Evolutionary conservation across 2,329 filamentous ascomycete genomes (phyloP), one percentile per base, ranked within the genome.

Genomic region (Ceratocystis lukuohia): DNA sequence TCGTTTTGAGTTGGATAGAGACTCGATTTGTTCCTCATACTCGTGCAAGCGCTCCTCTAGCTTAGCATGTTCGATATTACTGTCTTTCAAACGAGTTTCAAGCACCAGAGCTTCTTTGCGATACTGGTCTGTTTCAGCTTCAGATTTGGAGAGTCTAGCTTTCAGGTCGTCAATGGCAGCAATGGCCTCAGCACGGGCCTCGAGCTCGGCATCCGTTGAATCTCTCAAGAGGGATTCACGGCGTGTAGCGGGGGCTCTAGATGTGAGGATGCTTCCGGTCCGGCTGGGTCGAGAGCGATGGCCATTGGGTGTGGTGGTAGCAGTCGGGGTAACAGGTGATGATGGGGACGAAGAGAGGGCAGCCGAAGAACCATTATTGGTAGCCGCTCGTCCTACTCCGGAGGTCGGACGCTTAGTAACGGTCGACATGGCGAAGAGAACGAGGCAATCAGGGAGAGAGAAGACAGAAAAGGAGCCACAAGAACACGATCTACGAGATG

Each of bases 21-120:
- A 79, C 75, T 96, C 91, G 67, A 93, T 83, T 72, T 87, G 86
- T 75, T 93, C 89, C 69, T 94, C 91, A 72, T 85, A 86, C 75
- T 96, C 92, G 74, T 96, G 92, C 59, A 88, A 81, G 69, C 85
- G 86, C 74, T 97, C 93, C 75, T 99, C 94, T 45, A 96, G 78
- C 76, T 88, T 90, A 65, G 84, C 84, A 72, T 96, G 92, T 74
- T 96, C 91, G 70, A 84, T 84, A 67, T 88, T 77, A 59, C 91
- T 85, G 71, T 97, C 93, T 73, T 97, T 91, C 6, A 97, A 82
- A 71, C 89, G 86, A 70, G 88, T 83, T 76, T 96, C 91, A 70
- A 97, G 78, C 59, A 96, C 87, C 68, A 94, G 88, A 65, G 86
- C 79, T 77, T 96, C 91, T 75, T 92, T 93, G 77, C 88, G 86